These are phyloP conservation scores for Psidium friedrichsthalianum DNA, from an alignment of 345 rosid species.

Conservation along the genomic window DNA sequence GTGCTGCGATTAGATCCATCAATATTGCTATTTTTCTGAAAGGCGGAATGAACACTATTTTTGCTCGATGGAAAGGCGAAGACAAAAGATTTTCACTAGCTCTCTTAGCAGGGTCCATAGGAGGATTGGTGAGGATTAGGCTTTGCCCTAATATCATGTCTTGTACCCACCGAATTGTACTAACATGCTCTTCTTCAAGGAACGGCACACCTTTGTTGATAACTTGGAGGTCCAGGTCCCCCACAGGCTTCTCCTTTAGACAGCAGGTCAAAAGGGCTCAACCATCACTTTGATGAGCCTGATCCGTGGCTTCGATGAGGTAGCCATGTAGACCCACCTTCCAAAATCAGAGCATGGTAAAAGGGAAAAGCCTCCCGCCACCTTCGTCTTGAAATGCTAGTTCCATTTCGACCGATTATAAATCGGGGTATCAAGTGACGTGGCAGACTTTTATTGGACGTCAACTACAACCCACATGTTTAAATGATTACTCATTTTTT, in stretches of 20 bases:
- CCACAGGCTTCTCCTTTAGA: not conserved
- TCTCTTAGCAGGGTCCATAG: not conserved
- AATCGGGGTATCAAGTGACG: not conserved
- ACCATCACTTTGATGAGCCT: not conserved
- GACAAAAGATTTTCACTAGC: not conserved
- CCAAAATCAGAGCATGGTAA: not conserved
- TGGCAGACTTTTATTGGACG: not conserved
- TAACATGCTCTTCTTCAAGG: not conserved
- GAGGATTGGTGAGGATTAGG: not conserved
- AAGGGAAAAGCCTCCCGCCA: not conserved
- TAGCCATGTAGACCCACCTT: not conserved
- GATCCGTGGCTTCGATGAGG: not conserved
- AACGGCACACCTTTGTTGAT: not conserved
- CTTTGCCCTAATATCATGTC: not conserved
- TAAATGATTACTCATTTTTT: too few relatives aligned
- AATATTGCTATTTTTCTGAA: not conserved
- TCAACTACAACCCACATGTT: not conserved
- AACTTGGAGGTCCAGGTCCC: not conserved
- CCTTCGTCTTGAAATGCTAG: not conserved
- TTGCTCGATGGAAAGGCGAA: not conserved
- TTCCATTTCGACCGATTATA: not conserved
- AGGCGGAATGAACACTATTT: not conserved
- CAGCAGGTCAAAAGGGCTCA: not conserved
- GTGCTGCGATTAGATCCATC: not conserved
- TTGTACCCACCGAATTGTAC: not conserved